Evolutionary conservation across 495 filamentous ascomycete species (phyloP).

Genomic region (Xylaria venustula): DNA sequence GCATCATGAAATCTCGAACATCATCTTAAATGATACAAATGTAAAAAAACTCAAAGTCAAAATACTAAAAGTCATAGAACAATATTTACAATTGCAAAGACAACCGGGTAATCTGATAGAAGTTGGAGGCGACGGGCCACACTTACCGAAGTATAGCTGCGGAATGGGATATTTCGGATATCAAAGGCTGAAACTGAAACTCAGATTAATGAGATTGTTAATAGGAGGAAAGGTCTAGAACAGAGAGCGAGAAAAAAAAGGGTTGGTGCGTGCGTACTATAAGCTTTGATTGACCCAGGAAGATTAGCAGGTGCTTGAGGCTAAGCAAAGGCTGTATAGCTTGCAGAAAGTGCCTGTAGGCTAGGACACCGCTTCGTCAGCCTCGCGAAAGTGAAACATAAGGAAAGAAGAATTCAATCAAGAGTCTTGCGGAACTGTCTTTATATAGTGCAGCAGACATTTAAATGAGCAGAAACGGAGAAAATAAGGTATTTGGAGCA

Average conservation of each 20-base stretch:
- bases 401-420: no score
- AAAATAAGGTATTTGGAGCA: no score
- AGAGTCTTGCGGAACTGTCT: no score
- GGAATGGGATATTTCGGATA: not conserved
- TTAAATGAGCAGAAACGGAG: no score
- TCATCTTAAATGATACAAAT: slow-evolving; percentile 2
- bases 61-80: no score
- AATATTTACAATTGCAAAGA: no score
- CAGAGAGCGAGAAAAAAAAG: no score
- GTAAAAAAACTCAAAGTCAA: not conserved
- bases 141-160: not conserved
- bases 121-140: not conserved
- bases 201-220: not conserved
- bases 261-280: no score
- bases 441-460: no score
- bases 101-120: no score
- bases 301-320: not conserved
- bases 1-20: no score
- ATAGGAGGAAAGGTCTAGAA: not conserved
- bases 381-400: not conserved
- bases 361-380: not conserved
- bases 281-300: not conserved
- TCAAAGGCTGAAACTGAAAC: not conserved
- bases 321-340: not conserved
- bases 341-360: not conserved